These are phyloP conservation scores for Nemania sp. DNA, from an alignment of 2,329 filamentous ascomycete species.

Conservation along the genomic window DNA sequence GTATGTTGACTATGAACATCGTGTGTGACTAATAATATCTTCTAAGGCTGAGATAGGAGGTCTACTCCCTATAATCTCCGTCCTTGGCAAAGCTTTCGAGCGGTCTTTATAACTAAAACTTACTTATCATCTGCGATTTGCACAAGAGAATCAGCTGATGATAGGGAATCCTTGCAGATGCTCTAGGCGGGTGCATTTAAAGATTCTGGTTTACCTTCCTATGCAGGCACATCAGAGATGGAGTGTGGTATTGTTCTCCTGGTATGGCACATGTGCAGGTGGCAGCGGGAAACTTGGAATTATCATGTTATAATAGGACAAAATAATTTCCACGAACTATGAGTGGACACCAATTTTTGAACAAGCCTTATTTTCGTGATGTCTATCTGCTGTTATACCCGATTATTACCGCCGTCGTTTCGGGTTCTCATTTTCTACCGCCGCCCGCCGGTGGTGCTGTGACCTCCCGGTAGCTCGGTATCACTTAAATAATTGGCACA, in stretches of 20 bases:
- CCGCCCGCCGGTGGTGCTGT: neutral
- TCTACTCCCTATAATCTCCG: neutral
- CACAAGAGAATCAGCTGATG: neutral
- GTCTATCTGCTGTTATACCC: slow-evolving; percentile 1
- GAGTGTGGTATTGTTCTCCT: neutral
- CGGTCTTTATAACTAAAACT: neutral
- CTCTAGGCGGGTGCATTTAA: neutral
- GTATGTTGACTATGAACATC: no score
- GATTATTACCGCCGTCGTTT: slow-evolving; percentile 8
- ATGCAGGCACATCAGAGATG: neutral
- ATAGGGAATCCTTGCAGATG: slow-evolving; percentile 1
- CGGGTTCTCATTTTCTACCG: neutral
- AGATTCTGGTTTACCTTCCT: neutral
- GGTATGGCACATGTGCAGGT: neutral
- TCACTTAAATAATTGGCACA: slow-evolving; percentile 1
- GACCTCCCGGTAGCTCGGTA: neutral
- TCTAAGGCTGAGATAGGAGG: neutral
- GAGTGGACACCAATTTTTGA: neutral
- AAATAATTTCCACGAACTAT: slow-evolving; percentile 32
- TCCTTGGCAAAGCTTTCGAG: neutral
- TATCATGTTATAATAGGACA: slow-evolving; percentile 12
- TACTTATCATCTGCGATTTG: neutral
- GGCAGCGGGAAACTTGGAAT: neutral
- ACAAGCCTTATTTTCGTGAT: neutral
- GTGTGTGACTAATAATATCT: neutral